Evolutionary conservation across 441 rosid species (phyloP), one percentile per base, ranked within the genome.

Genomic region (Daphne laureola): DNA sequence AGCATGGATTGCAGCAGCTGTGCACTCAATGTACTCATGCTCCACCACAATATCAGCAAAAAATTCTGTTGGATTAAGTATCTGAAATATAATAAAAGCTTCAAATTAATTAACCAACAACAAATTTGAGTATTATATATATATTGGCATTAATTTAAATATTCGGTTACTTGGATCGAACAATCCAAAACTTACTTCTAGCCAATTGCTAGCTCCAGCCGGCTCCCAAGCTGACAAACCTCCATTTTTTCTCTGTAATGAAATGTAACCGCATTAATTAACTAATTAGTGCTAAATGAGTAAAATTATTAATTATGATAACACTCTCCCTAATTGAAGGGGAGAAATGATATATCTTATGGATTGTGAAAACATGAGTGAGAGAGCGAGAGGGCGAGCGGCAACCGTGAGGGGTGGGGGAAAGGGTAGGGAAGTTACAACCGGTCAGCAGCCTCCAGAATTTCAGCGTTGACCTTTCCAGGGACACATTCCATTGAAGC

Each of bases 151-250:
- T 43, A 12, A 21, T 16, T 17, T 13, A 35, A 16, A 17, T 13
- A 46, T n/a, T 11, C 14, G 5, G 2, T 15, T 38, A 12, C 4
- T 14, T 16, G 15, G 27, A 4, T 8, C 17, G 16, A 35, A 3
- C 18, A 31, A 12, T 46, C 21, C 7, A 36, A 31, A 43, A 48
- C 77, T 67, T 65, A 86, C 88, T 71, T 86, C 87, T 66, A 86
- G 59, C 96, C 94, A 85, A 6, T 76, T 59, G 18, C 68, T 77
- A 55, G 83, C 84, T 67, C 83, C 73, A 36, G 70, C 80, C 14
- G 93, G 93, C 46, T 87, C 93, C 96, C 96, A 84, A 3, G 86
- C 86, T 12, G 86, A 14, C 57, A 80, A 43, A 36, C 92, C 96
- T 21, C 96, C 90, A 62, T 80, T 82, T 68, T 77, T 58, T 51